Evolutionary conservation across 176 grass and related monocot genomes (phyloP), one percentile per base, ranked within the genome.

Genomic region (Paspalum notatum): DNA sequence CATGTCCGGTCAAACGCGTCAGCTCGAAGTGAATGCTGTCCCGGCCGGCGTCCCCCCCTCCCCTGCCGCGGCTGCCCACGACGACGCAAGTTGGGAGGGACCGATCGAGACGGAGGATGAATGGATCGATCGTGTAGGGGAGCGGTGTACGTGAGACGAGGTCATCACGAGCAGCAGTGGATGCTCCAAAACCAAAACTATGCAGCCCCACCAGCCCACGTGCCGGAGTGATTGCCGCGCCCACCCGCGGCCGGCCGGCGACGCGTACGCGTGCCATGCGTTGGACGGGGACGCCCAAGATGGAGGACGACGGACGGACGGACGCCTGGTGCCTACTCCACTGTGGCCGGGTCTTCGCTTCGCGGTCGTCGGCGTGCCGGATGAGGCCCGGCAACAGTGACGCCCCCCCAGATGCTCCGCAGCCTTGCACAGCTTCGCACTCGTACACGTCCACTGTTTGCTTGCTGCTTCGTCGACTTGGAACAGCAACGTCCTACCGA

Each of bases 1-100:
- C n/a, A n/a, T n/a, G 18, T 72, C 14, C 52, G 54, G 85, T 87
- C 71, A 87, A 87, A 69, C 37, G 32, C 21, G 78, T 76, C 85
- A 76, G 78, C 63, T 37, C 63, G 53, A 15, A 86, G 63, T 87
- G 71, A 87, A 82, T 87, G 85, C 78, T 44, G 1, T 40, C 5
- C 20, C 25, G 66, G 59, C 1, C 60, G 7, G 26, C 5, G 26
- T 26, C 53, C n/a, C n/a, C n/a, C n/a, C n/a, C n/a, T n/a, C n/a
- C n/a, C n/a, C n/a, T n/a, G n/a, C n/a, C n/a, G n/a, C n/a, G n/a
- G n/a, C n/a, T 55, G 53, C 21, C 48, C 43, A 14, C 44, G 12
- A 15, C 22, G 21, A 70, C 67, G 67, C 67, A 48, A 70, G 45
- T 1, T 12, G 1, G 67, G 5, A 22, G 55, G 10, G 3, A 32